phyloP scores from a whole-genome alignment of 2,329 filamentous ascomycete genomes.

The Exophiala spinifera region DNA sequence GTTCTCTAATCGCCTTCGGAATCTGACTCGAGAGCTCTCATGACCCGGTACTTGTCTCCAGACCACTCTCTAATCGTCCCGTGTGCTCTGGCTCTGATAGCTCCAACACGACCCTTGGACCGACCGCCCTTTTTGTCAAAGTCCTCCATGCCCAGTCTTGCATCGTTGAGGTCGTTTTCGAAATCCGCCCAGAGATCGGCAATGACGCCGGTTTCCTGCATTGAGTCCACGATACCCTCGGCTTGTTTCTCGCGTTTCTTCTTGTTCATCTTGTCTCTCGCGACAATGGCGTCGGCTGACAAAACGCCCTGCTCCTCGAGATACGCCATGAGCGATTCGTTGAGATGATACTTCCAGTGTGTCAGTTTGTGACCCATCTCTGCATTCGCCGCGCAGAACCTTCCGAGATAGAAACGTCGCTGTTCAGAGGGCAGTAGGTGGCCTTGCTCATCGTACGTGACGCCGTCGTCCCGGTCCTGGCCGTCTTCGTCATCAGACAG shows the following conservation, averaged over 20 bases:
- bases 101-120: slow-evolving; percentile 22
- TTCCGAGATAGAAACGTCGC: slow-evolving; percentile 53
- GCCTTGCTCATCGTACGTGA: slow-evolving; percentile 47
- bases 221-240: slow-evolving; percentile 61
- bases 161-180: slow-evolving; percentile 58
- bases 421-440: slow-evolving; percentile 44
- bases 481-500: slow-evolving; percentile 40
- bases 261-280: slow-evolving; percentile 60
- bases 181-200: slow-evolving; percentile 64
- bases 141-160: slow-evolving; percentile 49
- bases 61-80: slow-evolving; percentile 13
- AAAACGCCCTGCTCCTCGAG: slow-evolving; percentile 60
- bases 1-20: slow-evolving; percentile 7
- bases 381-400: slow-evolving; percentile 62
- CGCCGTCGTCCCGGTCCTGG: slow-evolving; percentile 40
- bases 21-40: slow-evolving; percentile 10
- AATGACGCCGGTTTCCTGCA: slow-evolving; percentile 60
- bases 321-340: slow-evolving; percentile 65
- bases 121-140: slow-evolving; percentile 23
- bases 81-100: slow-evolving; percentile 11
- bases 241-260: slow-evolving; percentile 60
- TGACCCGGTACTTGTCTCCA: slow-evolving; percentile 8
- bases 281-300: slow-evolving; percentile 54
- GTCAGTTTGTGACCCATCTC: slow-evolving; percentile 67
- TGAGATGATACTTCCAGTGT: slow-evolving; percentile 75